Evolutionary conservation across 2,329 filamentous ascomycete genomes (phyloP), one percentile per base, ranked within the genome.

Genomic region (Elsinoe batatas): DNA sequence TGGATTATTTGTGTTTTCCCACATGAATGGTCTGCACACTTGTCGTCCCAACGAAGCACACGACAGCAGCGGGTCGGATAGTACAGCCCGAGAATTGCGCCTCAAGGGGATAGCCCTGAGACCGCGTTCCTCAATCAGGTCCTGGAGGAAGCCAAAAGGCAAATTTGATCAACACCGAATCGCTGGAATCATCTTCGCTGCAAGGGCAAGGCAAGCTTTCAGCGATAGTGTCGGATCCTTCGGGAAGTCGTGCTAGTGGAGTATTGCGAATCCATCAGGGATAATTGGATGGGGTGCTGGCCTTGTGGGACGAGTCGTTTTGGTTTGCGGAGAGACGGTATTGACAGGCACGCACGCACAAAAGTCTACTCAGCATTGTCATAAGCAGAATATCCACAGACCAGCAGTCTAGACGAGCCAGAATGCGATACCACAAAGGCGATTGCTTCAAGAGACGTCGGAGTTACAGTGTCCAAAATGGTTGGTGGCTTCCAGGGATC

Each of bases 141-240:
- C 18, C 13, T 11, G 17, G 38, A 42, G 10, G 38, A 20, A 42
- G 38, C 7, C 18, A 18, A 42, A 42, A 8, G 38, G 38, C n/a
- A 30, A 20, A 47, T 47, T 13, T 47, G 13, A 47, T 47, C 43
- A 32, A 22, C 46, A 50, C 46, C 46, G 18, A 17, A 38, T 38
- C 37, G 33, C 47, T 51, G 47, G 47, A 38, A 51, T 37, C 33
- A 51, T 37, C 33, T 15, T 26, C 11, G 17, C 47, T 51, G 47
- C 47, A 51, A 51, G 47, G 47, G 47, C 47, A 51, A 13, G 35
- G 35, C 18, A 51, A 38, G 33, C 35, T 51, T 38, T 35, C 26
- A 17, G 33, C 47, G 47, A 51, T 51, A 17, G 35, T 51, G 26
- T 26, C 44, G 44, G 26, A 49, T 49, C 44, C 44, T 51, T 26